Base-by-base conservation (phyloP, 306 rosid species). In the Fragaria nilgerrensis region DNA sequence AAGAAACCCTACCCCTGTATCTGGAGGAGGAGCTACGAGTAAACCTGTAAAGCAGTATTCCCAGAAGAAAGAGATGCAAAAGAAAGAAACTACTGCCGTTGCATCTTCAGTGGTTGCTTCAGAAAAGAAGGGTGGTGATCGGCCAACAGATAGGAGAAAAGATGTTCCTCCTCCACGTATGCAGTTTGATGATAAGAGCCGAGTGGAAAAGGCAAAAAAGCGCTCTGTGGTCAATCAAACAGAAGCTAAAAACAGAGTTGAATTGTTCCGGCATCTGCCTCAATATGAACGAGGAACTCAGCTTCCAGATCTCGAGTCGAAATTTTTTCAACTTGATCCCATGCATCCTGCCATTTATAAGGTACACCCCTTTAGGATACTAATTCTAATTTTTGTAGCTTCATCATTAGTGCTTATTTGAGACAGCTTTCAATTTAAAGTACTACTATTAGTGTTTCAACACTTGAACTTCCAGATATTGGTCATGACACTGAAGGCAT, bases 211-310 rank as follows among this genome's bases (percentile, higher is more conserved):
- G 86, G 96, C 94, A 62, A 94, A 89, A 84, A 88, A 82, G 79
- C 90, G 91, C 56, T 84, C 97, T 32, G 80, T 90, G 77, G 88
- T 91, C 71, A 82, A 87, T 82, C 96, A 89, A 88, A 90, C 89
- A 56, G 96, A 91, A 88, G 92, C 91, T 72, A 85, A 82, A 81
- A 91, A 91, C 74, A 86, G 91, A 84, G 97, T 90, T 78, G 97
- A 94, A 83, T 77, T 94, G 77, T 94, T 94, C 84, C 85, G 84
- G 77, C 97, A 94, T 86, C 83, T 94, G 88, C 97, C 97, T 77
- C 98, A 94, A 79, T 91, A 88, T 77, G 97, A 94, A 81, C 84
- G 77, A 75, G 96, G 94, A 69, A 79, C 82, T 67, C 92, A 88
- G 80, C 90, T 88, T 81, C 89, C 94, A 76, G 86, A 90, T 78